These are phyloP conservation scores for Aspergillus phoenicis DNA, from an alignment of 2,329 filamentous ascomycete genomes.

Conservation along the genomic window DNA sequence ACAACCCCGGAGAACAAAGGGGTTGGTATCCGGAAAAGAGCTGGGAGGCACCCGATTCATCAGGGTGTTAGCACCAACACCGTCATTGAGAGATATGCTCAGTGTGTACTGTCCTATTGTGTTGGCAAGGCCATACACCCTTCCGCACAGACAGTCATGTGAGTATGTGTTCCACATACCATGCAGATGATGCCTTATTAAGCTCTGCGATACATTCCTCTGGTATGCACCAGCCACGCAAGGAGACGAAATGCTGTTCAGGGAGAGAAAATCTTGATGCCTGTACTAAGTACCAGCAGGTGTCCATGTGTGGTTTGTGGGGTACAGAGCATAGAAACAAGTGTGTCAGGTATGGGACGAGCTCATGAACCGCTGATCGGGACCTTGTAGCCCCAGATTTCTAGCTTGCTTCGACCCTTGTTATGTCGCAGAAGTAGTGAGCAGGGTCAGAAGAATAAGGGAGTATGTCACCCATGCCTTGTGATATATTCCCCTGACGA, in stretches of 20 bases:
- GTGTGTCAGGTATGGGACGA: neutral
- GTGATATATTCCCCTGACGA: neutral
- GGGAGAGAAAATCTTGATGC: neutral
- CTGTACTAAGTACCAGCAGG: neutral
- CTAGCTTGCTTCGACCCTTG: neutral
- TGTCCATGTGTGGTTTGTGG: neutral
- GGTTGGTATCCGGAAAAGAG: slow-evolving; percentile 5
- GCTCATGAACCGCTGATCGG: neutral
- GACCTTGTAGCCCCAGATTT: neutral
- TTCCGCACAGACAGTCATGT: slow-evolving; percentile 2
- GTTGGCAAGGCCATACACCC: neutral
- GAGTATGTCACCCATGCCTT: neutral
- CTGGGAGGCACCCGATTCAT: neutral
- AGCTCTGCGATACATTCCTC: slow-evolving; percentile 14
- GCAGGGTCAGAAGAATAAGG: neutral
- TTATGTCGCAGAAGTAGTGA: neutral
- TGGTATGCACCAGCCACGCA: slow-evolving; percentile 23
- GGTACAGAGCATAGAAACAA: neutral
- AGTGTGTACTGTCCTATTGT: neutral
- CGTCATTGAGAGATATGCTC: neutral
- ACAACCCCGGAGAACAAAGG: neutral
- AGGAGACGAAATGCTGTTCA: slow-evolving; percentile 14
- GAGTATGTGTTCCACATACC: slow-evolving; percentile 18
- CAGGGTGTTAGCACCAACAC: neutral
- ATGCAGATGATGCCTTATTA: slow-evolving; percentile 18